phyloP scores from a whole-genome alignment of 106 monocot species.

The Allium fistulosum region DNA sequence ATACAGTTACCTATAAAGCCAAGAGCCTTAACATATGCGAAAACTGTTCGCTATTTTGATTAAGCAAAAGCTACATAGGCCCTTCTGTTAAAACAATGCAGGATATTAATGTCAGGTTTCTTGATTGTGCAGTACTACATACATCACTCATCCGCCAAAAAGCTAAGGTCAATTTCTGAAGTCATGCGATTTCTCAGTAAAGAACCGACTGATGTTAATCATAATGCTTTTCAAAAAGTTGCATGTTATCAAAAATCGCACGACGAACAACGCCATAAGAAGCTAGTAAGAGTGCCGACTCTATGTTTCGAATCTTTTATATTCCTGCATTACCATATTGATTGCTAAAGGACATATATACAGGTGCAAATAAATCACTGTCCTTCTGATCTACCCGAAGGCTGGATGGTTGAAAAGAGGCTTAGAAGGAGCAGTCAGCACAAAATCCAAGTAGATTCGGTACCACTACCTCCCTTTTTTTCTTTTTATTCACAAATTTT shows the following conservation, averaged over 20 bases:
- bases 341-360: background rate
- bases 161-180: conserved; percentile 1
- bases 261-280: background rate
- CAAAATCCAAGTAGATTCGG: background rate
- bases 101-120: no score
- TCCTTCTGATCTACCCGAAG: conserved; percentile 2
- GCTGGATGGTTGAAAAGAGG: conserved; percentile 3
- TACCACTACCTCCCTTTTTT: background rate
- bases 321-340: background rate
- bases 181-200: conserved; percentile 10
- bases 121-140: background rate
- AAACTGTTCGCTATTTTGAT: conserved; percentile 1
- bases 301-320: background rate
- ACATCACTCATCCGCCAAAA: background rate
- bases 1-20: background rate
- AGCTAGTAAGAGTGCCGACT: background rate
- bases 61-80: no score
- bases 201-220: no score
- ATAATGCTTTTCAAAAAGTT: background rate
- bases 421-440: background rate
- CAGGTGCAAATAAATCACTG: background rate
- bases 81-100: no score
- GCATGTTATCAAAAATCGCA: background rate
- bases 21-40: background rate
- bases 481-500: background rate